Conservation (phyloP, 495 filamentous ascomycete genomes). For the Trichoderma gamsii region DNA sequence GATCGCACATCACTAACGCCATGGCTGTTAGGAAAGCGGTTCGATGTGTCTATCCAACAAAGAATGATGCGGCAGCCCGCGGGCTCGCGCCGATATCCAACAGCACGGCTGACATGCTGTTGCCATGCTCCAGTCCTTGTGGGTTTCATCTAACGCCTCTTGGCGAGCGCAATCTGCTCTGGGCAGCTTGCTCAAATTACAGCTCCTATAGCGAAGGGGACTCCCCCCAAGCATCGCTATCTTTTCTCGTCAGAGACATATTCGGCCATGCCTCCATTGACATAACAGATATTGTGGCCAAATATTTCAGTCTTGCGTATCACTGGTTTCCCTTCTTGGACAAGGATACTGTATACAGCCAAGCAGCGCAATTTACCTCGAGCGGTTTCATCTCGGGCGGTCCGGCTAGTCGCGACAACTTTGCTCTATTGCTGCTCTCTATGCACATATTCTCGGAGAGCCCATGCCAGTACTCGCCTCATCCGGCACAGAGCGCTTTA, state of each 20-base stretch:
- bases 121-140: not conserved
- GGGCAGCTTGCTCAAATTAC: not conserved
- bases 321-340: not conserved
- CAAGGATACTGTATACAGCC: not conserved
- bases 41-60: not conserved
- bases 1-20: not conserved
- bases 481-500: not conserved
- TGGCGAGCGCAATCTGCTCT: slow-evolving; percentile 3
- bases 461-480: not conserved
- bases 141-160: not conserved
- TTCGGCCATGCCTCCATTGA: not conserved
- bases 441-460: not conserved
- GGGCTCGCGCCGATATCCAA: not conserved
- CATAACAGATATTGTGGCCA: not conserved
- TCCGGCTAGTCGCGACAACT: not conserved
- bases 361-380: not conserved
- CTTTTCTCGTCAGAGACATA: not conserved
- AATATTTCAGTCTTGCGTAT: not conserved
- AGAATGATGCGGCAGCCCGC: not conserved
- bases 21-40: slow-evolving; percentile 4
- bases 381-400: not conserved
- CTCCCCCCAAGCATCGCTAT: not conserved
- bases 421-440: not conserved
- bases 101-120: not conserved
- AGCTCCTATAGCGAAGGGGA: not conserved